Base-by-base conservation (phyloP, 441 rosid species). In the Isatis lusitanica region DNA sequence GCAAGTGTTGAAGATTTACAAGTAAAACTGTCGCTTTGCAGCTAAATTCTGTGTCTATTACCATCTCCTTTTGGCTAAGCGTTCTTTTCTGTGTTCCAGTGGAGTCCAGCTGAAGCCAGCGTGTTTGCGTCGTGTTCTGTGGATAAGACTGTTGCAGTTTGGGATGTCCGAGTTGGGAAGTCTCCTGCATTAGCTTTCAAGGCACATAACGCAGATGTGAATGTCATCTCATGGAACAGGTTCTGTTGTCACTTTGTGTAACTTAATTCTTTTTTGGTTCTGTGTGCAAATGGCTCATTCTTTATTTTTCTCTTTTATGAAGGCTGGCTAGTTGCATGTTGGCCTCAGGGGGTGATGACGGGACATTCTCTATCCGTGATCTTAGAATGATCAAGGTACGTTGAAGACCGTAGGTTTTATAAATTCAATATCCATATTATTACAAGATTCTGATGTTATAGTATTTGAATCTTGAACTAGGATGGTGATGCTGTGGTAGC, bases 151-250 rank as follows among this genome's bases (percentile, higher is more conserved):
- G 70, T 94, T 74, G 98, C 98, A 36, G 76, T 94, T 66, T 94
- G 99, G 99, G 98, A 94, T 85, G 67, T 85, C 44, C 90, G 92
- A 64, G 47, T 74, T 46, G 93, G 96, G 69, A 92, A 90, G 81
- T 66, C 83, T 4, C 87, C 99, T 1, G 87, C 81, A 15, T 77
- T 81, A 53, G 80, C 86, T 69, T 86, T 94, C 62, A 91, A 94
- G 85, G 98, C 97, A 26, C 98, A 94, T 65, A 70, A 88, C 48
- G 89, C 98, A 21, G 99, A 94, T 73, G 98, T 94, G 59, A 94
- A 92, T 85, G 98, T 94, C 62, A 86, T 94, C 67, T 89, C 98
- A 57, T 95, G 99, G 99, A 95, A 92, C 84, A 90, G 97, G 97
- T 92, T 58, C 53, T 44, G 47, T 3, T 4, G 17, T 51, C 56